phyloP scores from a whole-genome alignment of 805 yeast genomes.

The Monosporozyma solicola region DNA sequence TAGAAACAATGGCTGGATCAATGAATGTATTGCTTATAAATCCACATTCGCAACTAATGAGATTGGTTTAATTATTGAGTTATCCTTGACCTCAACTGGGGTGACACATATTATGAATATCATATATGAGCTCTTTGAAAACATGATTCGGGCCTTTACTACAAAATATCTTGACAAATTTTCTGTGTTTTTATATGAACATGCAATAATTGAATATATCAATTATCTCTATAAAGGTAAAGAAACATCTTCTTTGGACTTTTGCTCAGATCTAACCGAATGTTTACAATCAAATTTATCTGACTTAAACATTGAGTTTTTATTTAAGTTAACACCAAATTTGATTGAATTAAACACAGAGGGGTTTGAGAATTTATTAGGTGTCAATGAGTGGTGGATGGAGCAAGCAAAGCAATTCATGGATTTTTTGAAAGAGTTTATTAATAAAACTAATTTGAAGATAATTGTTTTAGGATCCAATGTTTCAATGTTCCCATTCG shows the following conservation, averaged over 20 bases:
- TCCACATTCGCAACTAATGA: slow-evolving; percentile 32
- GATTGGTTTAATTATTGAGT: slow-evolving; percentile 41
- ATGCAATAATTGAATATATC: slow-evolving; percentile 38
- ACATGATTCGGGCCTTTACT: slow-evolving; percentile 12
- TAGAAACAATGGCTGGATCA: slow-evolving; percentile 29
- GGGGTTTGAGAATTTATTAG: slow-evolving; percentile 7
- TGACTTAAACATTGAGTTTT: slow-evolving; percentile 29
- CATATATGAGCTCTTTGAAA: slow-evolving; percentile 27
- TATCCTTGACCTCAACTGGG: slow-evolving; percentile 42
- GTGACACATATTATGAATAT: slow-evolving; percentile 30
- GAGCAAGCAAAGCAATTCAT: slow-evolving; percentile 32
- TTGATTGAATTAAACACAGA: slow-evolving; percentile 16
- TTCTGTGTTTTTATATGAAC: slow-evolving; percentile 39
- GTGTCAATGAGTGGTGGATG: slow-evolving; percentile 38
- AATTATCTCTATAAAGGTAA: slow-evolving; percentile 37
- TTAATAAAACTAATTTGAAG: slow-evolving; percentile 28
- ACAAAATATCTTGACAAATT: slow-evolving; percentile 19
- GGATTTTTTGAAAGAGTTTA: slow-evolving; percentile 23
- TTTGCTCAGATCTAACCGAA: slow-evolving; percentile 36
- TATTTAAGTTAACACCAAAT: slow-evolving; percentile 35
- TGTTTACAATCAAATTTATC: slow-evolving; percentile 33
- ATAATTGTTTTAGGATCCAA: slow-evolving; percentile 30
- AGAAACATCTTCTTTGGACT: slow-evolving; percentile 37
- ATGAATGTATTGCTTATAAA: slow-evolving; percentile 35
- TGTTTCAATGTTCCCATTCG: slow-evolving; percentile 1